These are phyloP conservation scores for Clohesyomyces aquaticus DNA, from an alignment of 495 filamentous ascomycete species.

Conservation along the genomic window DNA sequence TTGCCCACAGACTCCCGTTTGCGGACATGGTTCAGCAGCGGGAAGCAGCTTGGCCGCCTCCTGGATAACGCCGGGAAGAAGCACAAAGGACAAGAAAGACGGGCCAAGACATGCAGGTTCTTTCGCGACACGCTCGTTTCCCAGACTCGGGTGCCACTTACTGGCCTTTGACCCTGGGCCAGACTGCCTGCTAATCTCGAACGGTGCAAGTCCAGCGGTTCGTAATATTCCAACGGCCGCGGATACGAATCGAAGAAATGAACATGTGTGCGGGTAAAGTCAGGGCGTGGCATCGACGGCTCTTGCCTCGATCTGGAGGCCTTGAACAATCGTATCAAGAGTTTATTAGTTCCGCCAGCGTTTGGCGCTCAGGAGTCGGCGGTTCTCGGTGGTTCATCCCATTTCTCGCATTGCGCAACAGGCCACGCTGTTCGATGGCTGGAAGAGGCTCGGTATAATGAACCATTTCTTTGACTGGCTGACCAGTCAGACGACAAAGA, in stretches of 20 bases:
- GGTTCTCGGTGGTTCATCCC: constrained; percentile 20
- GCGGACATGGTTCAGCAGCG: constrained; percentile 31
- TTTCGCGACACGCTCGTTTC: constrained; percentile 30
- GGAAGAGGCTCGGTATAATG: constrained; percentile 4
- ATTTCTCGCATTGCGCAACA: constrained; percentile 33
- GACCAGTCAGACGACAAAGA: not conserved
- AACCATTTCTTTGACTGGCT: not conserved
- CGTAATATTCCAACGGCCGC: constrained; percentile 30
- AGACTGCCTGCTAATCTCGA: constrained; percentile 17
- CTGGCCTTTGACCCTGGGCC: constrained; percentile 7
- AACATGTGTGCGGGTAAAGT: constrained; percentile 15
- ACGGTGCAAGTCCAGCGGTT: constrained; percentile 26
- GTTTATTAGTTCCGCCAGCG: not conserved
- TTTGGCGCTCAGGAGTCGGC: constrained; percentile 3
- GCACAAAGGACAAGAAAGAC: constrained; percentile 18
- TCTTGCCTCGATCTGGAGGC: constrained; percentile 18
- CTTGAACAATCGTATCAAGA: constrained; percentile 11
- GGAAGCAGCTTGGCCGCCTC: constrained; percentile 31
- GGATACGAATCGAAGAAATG: constrained; percentile 28
- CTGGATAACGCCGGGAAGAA: constrained; percentile 39
- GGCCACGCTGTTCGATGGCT: constrained; percentile 35
- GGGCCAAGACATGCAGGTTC: constrained; percentile 26
- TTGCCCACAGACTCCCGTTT: constrained; percentile 32
- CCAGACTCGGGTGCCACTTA: constrained; percentile 11
- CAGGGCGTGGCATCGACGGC: not conserved